phyloP scores from a whole-genome alignment of 2,329 filamentous ascomycete species.

The Penicillium polonicum region DNA sequence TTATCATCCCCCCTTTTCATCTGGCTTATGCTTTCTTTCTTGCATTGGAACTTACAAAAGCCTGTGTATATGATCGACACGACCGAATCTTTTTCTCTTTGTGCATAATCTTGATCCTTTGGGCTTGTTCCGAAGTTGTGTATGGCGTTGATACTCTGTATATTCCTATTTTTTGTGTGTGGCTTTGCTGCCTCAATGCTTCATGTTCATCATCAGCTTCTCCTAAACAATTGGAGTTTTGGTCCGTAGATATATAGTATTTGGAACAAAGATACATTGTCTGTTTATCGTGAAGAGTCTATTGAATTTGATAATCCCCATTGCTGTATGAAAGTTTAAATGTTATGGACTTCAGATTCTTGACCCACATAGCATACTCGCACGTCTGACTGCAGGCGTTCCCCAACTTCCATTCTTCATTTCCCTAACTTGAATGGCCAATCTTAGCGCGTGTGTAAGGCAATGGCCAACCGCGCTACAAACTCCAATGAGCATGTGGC shows the following conservation, averaged over 20 bases:
- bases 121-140: constrained; percentile 1
- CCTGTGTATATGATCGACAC: constrained; percentile 25
- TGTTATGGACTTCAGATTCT: neutral
- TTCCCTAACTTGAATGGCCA: constrained; percentile 29
- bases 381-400: neutral
- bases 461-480: constrained; percentile 36
- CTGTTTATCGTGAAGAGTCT: neutral
- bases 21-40: constrained; percentile 10
- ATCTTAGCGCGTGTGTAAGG: constrained; percentile 29
- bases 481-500: constrained; percentile 20
- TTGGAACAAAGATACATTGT: neutral
- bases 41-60: constrained; percentile 11
- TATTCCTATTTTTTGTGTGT: constrained; percentile 9
- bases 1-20: constrained; percentile 3
- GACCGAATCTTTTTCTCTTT: constrained; percentile 17
- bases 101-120: constrained; percentile 17
- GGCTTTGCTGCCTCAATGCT: neutral
- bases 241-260: neutral
- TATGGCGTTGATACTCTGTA: constrained; percentile 11
- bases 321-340: constrained; percentile 2
- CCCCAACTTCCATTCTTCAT: neutral
- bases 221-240: neutral
- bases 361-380: constrained; percentile 1
- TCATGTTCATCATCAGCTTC: neutral
- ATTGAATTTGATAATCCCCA: neutral